Evolutionary conservation across 768 basidiomycete genomes (phyloP), one percentile per base, ranked within the genome.

Genomic region (Leccinellum luteum): DNA sequence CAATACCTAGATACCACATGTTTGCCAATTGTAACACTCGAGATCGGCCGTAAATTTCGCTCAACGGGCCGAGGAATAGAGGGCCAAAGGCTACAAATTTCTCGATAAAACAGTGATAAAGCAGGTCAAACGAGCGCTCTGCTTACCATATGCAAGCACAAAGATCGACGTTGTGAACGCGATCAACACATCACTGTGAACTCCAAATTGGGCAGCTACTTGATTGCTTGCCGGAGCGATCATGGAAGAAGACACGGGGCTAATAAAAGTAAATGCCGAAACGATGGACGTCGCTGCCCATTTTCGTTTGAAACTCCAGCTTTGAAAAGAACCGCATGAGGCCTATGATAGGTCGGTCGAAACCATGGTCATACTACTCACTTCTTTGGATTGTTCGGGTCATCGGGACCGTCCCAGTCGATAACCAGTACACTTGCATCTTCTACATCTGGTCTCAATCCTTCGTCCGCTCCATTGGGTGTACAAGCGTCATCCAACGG

Each of bases 161-260:
- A 83, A 85, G 9, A 83, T 80, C 0, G 85, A 87, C 0, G 81
- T 83, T 27, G 79, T 81, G 72, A 92, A 79, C 1, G 81, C 82
- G 19, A 82, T 71, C 4, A 83, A 53, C 1, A 75, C 79, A 2
- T 62, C 58, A 64, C 67, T 83, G 9, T 78, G 83, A 27, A 90
- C 78, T 1, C 81, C 76, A 59, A 91, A 85, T 19, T 82, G 69
- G 3, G 66, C 56, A 3, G 76, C 84, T 0, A 92, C 63, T 52
- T 83, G 77, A 4, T 61, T 58, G 0, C 77, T 73, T 0, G 88
- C 89, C 0, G 89, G 89, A 0, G 90, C 85, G 1, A 90, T 74
- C 84, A 89, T 89, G 4, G 87, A 82, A 4, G 90, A 92, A 0
- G 88, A 84, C 0, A 90, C 75, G 0, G 88, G 86, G 7, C 76